Conservation (phyloP, 2,329 filamentous ascomycete genomes). For the Bipolaris zeicola region DNA sequence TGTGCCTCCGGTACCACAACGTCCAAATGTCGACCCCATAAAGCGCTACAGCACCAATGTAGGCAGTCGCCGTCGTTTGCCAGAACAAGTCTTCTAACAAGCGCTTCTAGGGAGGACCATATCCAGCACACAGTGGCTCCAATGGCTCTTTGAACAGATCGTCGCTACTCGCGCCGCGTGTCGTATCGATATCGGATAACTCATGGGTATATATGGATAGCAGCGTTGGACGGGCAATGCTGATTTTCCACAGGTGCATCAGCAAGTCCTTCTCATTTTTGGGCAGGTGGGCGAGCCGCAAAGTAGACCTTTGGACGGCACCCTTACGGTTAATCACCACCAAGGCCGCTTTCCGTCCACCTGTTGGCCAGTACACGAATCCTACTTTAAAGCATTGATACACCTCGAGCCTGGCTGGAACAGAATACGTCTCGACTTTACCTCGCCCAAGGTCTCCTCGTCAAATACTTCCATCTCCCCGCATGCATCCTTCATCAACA, state of each 20-base stretch:
- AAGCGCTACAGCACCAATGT: slow-evolving; percentile 64
- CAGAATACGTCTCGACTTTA: slow-evolving; percentile 84
- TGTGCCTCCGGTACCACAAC: slow-evolving; percentile 51
- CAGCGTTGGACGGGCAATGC: slow-evolving; percentile 3
- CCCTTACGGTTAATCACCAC: slow-evolving; percentile 76
- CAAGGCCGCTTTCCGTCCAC: slow-evolving; percentile 85
- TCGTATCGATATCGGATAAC: slow-evolving; percentile 79
- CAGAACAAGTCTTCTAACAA: slow-evolving; percentile 6
- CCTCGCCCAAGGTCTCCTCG: slow-evolving; percentile 77
- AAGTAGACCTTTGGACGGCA: slow-evolving; percentile 75
- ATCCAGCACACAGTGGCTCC: slow-evolving; percentile 56
- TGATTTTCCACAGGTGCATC: slow-evolving; percentile 70
- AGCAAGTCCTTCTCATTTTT: slow-evolving; percentile 83
- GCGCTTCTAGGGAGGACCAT: slow-evolving; percentile 57
- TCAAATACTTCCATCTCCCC: slow-evolving; percentile 69
- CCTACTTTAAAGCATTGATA: slow-evolving; percentile 88
- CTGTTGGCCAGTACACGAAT: slow-evolving; percentile 85
- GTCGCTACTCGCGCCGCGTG: slow-evolving; percentile 80
- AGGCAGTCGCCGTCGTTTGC: slow-evolving; percentile 8
- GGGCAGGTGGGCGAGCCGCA: slow-evolving; percentile 79
- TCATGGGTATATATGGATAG: slow-evolving; percentile 70
- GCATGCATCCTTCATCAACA: slow-evolving; percentile 78
- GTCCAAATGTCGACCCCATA: slow-evolving; percentile 40
- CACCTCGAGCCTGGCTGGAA: slow-evolving; percentile 93
- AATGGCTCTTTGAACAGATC: slow-evolving; percentile 60